Base-by-base conservation (phyloP, 331 rosid species). In the Prunus yedoensis region DNA sequence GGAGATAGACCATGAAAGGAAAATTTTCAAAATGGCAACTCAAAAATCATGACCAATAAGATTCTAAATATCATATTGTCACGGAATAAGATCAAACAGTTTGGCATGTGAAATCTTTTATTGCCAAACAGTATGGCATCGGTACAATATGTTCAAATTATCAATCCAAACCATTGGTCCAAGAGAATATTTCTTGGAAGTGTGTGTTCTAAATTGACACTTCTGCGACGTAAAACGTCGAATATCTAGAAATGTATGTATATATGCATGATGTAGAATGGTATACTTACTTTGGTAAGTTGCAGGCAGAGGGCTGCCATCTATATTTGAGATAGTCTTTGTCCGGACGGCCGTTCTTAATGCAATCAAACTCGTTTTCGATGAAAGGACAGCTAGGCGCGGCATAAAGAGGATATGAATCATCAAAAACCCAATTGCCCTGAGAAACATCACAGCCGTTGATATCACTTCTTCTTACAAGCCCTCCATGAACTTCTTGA, bases 221-320 rank as follows among this genome's bases (percentile, higher is more conserved):
- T 38, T 38, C 2, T 0, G 43, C 2, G 9, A 38, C 9, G 43
- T 38, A 38, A 38, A 38, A 38, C 6, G 43, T 38, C 9, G 43
- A 38, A 38, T 38, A 38, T 38, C 43, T 38, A 38, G 43, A 38
- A 38, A 6, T 1, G 43, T 6, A 38, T 38, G 43, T 38, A 38
- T 8, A 6, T 38, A 38, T 38, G 43, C 43, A 38, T 38, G 43
- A 35, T 35, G 43, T 35, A 6, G 43, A 38, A 38, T 6, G 43
- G 43, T 38, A 38, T 38, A 18, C 23, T 57, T 54, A 88, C 97
- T 91, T 87, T 5, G 93, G 81, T 73, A 89, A 75, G 76, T 76
- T 67, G 79, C 96, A 91, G 32, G 64, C 69, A 15, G 80, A 28
- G 8, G 97, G 97, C 30, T 89, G 93, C 96, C 97, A 91, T 76